These are phyloP conservation scores for Coemansia sp. DNA, from an alignment of 192 early-diverging fungal species.

Conservation along the genomic window DNA sequence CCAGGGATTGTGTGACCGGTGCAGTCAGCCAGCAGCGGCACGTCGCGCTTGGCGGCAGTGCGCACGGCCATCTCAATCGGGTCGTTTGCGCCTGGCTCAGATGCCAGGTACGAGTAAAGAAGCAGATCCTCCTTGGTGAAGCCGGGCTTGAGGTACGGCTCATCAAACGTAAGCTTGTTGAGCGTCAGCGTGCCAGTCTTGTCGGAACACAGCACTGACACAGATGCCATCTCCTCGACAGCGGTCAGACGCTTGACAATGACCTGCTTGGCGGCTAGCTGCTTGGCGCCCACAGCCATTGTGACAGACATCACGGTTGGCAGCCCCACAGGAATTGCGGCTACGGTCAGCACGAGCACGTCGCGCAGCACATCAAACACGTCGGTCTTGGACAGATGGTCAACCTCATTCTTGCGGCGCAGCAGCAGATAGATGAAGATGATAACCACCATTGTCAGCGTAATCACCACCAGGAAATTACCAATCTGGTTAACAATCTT, in stretches of 20 bases:
- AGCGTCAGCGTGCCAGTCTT: constrained; percentile 90
- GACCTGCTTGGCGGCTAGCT: constrained; percentile 85
- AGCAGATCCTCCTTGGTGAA: constrained; percentile 77
- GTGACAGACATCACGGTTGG: constrained; percentile 92
- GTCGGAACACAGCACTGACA: constrained; percentile 80
- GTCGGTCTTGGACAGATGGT: constrained; percentile 50
- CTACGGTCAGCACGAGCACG: constrained; percentile 87
- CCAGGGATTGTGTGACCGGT: constrained; percentile 80
- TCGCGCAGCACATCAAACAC: constrained; percentile 66
- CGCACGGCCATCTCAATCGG: constrained; percentile 88
- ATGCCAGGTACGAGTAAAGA: constrained; percentile 75
- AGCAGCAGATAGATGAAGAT: constrained; percentile 75
- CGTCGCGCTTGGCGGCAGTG: constrained; percentile 69
- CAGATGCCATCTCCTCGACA: constrained; percentile 88
- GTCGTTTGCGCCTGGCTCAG: constrained; percentile 86
- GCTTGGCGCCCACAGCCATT: constrained; percentile 88
- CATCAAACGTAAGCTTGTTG: constrained; percentile 89
- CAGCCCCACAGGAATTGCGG: constrained; percentile 89
- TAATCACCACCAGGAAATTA: constrained; percentile 88
- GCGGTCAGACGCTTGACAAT: constrained; percentile 94
- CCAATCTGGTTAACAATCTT: constrained; percentile 92
- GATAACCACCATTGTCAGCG: constrained; percentile 72
- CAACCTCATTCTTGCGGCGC: constrained; percentile 54
- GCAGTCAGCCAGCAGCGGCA: constrained; percentile 68
- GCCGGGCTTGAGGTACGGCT: constrained; percentile 68